Evolutionary conservation across 495 filamentous ascomycete species (phyloP).

Genomic region (Clohesyomyces aquaticus): DNA sequence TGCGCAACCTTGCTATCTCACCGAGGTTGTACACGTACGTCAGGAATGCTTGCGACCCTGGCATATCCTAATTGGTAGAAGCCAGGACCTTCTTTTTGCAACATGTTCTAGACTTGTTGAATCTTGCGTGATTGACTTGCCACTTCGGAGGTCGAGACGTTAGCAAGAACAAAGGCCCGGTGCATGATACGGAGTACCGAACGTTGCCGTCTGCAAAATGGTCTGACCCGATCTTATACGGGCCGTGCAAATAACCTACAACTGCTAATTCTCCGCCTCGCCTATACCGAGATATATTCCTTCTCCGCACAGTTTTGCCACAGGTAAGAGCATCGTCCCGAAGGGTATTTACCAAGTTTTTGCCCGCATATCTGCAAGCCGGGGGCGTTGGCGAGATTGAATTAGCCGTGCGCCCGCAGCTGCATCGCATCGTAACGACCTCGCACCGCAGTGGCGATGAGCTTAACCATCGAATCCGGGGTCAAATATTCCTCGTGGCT

Average conservation of each 20-base stretch:
- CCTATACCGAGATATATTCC: not conserved
- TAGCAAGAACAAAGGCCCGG: no score
- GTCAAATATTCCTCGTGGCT: constrained; percentile 20
- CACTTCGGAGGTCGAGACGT: no score
- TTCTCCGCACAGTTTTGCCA: not conserved
- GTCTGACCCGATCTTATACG: no score
- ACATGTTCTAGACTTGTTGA: no score
- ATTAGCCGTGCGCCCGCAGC: constrained; percentile 22
- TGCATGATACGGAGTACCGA: no score
- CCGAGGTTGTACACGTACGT: not conserved
- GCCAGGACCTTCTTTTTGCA: not conserved
- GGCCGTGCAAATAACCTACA: no score
- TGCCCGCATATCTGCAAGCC: not conserved
- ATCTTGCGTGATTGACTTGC: no score
- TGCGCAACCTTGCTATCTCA: not conserved
- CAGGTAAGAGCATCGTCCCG: no score
- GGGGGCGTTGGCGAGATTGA: not conserved
- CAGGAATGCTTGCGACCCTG: not conserved
- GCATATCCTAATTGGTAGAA: not conserved
- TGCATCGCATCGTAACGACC: constrained; percentile 13
- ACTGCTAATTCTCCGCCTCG: not conserved
- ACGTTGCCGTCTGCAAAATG: no score
- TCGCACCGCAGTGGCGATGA: constrained; percentile 1
- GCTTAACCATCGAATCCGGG: constrained; percentile 16
- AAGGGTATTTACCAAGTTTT: not conserved